These are phyloP conservation scores for Penicillium psychrosexuale DNA, from an alignment of 2,329 filamentous ascomycete genomes.

Conservation along the genomic window DNA sequence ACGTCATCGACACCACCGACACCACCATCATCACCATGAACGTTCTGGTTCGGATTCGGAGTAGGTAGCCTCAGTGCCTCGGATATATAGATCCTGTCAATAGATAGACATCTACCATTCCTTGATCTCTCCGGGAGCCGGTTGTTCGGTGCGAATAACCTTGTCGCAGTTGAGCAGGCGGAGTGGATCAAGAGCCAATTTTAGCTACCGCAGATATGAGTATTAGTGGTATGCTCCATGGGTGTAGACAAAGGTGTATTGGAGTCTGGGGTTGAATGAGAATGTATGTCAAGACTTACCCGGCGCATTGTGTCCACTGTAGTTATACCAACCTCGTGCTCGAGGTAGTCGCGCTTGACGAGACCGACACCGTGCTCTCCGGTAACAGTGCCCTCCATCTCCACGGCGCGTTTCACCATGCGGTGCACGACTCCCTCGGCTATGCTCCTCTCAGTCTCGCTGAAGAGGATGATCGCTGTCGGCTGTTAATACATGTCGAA, in stretches of 20 bases:
- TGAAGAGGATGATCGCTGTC: slow-evolving; percentile 60
- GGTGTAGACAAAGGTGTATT: background rate
- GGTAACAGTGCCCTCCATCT: slow-evolving; percentile 69
- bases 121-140: slow-evolving; percentile 49
- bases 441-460: slow-evolving; percentile 54
- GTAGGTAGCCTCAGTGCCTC: background rate
- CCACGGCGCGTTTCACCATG: slow-evolving; percentile 68
- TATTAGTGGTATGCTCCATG: slow-evolving; percentile 16
- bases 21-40: slow-evolving; percentile 17
- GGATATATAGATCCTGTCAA: background rate
- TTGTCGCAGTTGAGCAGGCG: slow-evolving; percentile 65
- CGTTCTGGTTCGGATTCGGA: slow-evolving; percentile 20
- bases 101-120: slow-evolving; percentile 40
- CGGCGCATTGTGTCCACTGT: slow-evolving; percentile 65
- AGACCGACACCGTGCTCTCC: slow-evolving; percentile 70
- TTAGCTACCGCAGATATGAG: slow-evolving; percentile 46
- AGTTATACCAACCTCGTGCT: slow-evolving; percentile 59
- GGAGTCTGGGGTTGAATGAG: background rate
- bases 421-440: slow-evolving; percentile 61
- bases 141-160: slow-evolving; percentile 56
- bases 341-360: slow-evolving; percentile 64
- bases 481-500: background rate
- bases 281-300: slow-evolving; percentile 40
- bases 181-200: slow-evolving; percentile 64
- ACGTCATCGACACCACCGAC: slow-evolving; percentile 18